A percentile compares a stretch with the other conserved stretches of the same genome.
Evolutionary conservation across 192 early-diverging fungal genomes (phyloP).

Genomic region (Glomus cerebriforme): DNA sequence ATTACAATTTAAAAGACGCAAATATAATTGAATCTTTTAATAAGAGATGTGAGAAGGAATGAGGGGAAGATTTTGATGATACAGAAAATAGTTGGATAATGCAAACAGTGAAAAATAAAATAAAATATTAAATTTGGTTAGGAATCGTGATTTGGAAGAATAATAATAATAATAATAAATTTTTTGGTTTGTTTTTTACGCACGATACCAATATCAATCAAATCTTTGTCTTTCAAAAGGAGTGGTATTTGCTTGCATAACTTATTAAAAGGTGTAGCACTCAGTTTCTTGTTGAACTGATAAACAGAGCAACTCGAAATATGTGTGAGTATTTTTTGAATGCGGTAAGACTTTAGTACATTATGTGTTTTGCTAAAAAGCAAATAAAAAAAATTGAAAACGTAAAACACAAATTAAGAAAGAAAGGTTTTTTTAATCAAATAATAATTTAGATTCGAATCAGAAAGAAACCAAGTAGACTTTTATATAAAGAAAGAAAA

Average conservation of each 20-base stretch:
- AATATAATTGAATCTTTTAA: constrained; percentile 5
- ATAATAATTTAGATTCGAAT: not conserved
- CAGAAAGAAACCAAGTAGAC: too few relatives aligned
- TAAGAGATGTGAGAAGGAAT: not conserved
- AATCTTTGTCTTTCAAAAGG: constrained; percentile 3
- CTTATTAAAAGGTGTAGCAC: not conserved
- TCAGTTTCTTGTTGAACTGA: constrained; percentile 28
- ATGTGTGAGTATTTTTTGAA: not conserved
- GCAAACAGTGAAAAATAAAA: not conserved
- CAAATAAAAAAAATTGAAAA: not conserved
- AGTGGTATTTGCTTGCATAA: constrained; percentile 30
- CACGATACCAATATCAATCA: constrained; percentile 31
- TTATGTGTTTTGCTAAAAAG: constrained; percentile 5
- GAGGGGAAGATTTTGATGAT: not conserved
- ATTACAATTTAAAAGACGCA: constrained; percentile 29
- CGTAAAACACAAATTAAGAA: not conserved
- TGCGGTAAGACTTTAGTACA: constrained; percentile 20
- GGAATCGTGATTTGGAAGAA: constrained; percentile 22
- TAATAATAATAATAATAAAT: not conserved
- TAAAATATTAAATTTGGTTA: not conserved
- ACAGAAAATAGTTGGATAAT: not conserved
- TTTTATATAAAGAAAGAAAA: not conserved
- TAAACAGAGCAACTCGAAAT: constrained; percentile 30
- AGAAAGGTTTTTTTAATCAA: not conserved
- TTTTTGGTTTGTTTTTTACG: not conserved